phyloP scores from a whole-genome alignment of 768 basidiomycete genomes.

The Leccinellum rugosiceps region DNA sequence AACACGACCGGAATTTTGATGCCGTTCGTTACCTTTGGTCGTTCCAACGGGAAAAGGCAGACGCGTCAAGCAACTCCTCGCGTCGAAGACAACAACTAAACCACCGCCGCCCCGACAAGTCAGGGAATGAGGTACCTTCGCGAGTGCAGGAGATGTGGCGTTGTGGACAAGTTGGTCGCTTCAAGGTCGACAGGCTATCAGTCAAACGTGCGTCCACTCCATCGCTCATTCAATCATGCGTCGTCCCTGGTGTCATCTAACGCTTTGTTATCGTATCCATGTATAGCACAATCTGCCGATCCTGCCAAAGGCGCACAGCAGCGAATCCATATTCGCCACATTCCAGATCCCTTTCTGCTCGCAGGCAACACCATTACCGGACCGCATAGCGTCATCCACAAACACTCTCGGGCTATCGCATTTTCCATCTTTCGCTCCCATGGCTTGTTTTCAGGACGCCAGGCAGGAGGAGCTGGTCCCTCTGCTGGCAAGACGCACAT shows the following conservation, averaged over 20 bases:
- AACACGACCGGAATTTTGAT: constrained; percentile 43
- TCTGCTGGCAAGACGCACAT: constrained; percentile 20
- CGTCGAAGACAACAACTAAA: constrained; percentile 22
- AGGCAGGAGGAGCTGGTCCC: constrained; percentile 1
- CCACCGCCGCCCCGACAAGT: constrained; percentile 14
- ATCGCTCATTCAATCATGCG: constrained; percentile 8
- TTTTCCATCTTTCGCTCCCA: constrained; percentile 78
- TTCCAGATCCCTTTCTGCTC: constrained; percentile 45
- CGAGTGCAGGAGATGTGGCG: constrained; percentile 60
- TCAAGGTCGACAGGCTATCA: constrained; percentile 51
- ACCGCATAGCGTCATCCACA: constrained; percentile 70
- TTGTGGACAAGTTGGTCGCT: constrained; percentile 59
- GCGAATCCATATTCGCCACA: constrained; percentile 59
- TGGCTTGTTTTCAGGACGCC: constrained; percentile 19
- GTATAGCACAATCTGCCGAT: constrained; percentile 39
- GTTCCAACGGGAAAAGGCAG: constrained; percentile 53
- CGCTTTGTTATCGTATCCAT: background rate
- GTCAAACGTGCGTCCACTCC: constrained; percentile 36
- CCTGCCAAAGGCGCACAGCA: constrained; percentile 62
- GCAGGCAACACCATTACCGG: constrained; percentile 44
- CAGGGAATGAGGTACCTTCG: constrained; percentile 18
- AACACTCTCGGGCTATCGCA: constrained; percentile 74
- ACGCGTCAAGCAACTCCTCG: constrained; percentile 25
- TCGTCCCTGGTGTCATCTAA: background rate
- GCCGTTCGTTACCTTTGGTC: constrained; percentile 51